Evolutionary conservation across 2,329 filamentous ascomycete genomes (phyloP).

Genomic region (Ophiostoma piceae): DNA sequence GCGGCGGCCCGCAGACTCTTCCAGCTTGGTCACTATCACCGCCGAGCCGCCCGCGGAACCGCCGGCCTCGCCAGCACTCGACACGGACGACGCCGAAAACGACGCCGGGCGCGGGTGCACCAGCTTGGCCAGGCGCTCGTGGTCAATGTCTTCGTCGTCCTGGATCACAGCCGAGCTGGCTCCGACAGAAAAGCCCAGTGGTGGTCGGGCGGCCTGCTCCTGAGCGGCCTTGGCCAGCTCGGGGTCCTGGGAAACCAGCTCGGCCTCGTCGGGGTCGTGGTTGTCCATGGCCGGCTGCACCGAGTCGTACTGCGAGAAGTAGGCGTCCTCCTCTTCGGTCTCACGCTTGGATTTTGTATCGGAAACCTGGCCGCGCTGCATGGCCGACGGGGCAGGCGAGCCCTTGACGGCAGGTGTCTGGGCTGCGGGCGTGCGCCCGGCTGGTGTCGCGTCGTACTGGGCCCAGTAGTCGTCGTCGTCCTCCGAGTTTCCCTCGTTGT

Average conservation of each 20-base stretch:
- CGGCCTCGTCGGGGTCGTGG: conserved; percentile 68
- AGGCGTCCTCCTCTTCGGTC: conserved; percentile 58
- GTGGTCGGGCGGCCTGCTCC: conserved; percentile 25
- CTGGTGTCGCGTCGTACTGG: conserved; percentile 61
- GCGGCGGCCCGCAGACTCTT: conserved; percentile 50
- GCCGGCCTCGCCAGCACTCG: conserved; percentile 44
- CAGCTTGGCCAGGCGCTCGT: conserved; percentile 37
- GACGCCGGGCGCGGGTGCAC: conserved; percentile 56
- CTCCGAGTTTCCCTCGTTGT: conserved; percentile 50
- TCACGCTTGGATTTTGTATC: conserved; percentile 22
- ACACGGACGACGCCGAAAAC: conserved; percentile 45
- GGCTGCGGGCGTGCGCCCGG: conserved; percentile 43
- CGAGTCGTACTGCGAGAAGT: conserved; percentile 70
- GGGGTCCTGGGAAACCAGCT: conserved; percentile 34
- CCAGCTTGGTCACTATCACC: conserved; percentile 56
- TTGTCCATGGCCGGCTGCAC: conserved; percentile 78
- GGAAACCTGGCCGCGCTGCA: conserved; percentile 27
- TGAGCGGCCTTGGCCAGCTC: conserved; percentile 30
- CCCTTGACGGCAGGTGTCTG: conserved; percentile 56
- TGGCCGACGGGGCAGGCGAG: conserved; percentile 53
- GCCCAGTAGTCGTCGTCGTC: conserved; percentile 78
- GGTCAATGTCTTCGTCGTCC: conserved; percentile 37
- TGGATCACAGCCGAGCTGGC: conserved; percentile 19
- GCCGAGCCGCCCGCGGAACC: conserved; percentile 46
- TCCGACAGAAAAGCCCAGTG: background rate